phyloP scores from a whole-genome alignment of 495 filamentous ascomycete genomes.

The Aspergillus olivimuriae region DNA sequence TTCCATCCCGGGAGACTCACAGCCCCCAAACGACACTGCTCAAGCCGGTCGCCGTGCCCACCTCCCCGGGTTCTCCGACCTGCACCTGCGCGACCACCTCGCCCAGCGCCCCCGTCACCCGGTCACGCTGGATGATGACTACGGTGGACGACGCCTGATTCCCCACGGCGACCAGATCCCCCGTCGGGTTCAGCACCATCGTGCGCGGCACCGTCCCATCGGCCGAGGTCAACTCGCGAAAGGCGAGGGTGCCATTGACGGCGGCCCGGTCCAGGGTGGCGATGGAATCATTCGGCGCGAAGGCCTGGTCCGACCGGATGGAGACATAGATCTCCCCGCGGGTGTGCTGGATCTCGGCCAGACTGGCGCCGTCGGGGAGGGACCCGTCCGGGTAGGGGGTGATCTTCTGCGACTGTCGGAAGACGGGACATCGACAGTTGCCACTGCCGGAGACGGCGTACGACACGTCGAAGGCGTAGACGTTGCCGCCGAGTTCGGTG shows the following conservation, averaged over 20 bases:
- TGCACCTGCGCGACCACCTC: slow-evolving; percentile 38
- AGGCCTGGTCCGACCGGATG: slow-evolving; percentile 35
- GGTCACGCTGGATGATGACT: slow-evolving; percentile 53
- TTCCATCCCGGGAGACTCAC: slow-evolving; percentile 11
- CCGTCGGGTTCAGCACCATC: slow-evolving; percentile 58
- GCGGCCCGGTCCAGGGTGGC: slow-evolving; percentile 25
- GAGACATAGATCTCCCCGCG: slow-evolving; percentile 32
- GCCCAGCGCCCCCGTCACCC: slow-evolving; percentile 47
- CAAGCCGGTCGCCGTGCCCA: slow-evolving; percentile 39
- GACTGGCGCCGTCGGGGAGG: slow-evolving; percentile 28
- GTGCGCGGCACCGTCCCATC: slow-evolving; percentile 58
- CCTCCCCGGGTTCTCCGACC: slow-evolving; percentile 26
- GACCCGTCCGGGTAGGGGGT: slow-evolving; percentile 23
- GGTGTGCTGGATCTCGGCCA: slow-evolving; percentile 29
- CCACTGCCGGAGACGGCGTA: slow-evolving; percentile 43
- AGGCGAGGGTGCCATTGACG: slow-evolving; percentile 44
- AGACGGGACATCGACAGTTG: slow-evolving; percentile 33
- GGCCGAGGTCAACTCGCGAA: slow-evolving; percentile 46
- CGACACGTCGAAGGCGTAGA: slow-evolving; percentile 52
- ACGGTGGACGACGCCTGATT: slow-evolving; percentile 54
- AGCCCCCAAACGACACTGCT: slow-evolving; percentile 60
- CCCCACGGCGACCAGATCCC: slow-evolving; percentile 55
- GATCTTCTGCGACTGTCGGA: slow-evolving; percentile 30
- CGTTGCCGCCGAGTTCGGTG: slow-evolving; percentile 53
- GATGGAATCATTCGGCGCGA: slow-evolving; percentile 28